phyloP scores from a whole-genome alignment of 2,329 filamentous ascomycete species.

The Beauveria sp. region DNA sequence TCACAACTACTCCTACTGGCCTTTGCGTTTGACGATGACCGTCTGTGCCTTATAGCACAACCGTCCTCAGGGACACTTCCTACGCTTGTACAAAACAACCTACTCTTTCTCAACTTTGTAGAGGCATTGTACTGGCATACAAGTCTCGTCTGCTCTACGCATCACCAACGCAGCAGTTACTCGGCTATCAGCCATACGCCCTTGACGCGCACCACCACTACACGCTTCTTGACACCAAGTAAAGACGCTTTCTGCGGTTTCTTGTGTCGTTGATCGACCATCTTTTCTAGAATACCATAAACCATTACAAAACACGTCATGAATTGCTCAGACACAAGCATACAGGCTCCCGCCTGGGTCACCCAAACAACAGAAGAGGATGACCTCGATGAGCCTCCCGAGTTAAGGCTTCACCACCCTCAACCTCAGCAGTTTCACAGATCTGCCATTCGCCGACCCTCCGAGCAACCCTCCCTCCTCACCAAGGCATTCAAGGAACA shows the following conservation, averaged over 20 bases:
- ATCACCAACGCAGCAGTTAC: slow-evolving; percentile 4
- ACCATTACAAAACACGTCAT: slow-evolving; percentile 24
- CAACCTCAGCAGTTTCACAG: slow-evolving; percentile 35
- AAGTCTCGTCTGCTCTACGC: slow-evolving; percentile 18
- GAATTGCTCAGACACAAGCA: slow-evolving; percentile 23
- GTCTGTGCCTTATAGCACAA: slow-evolving; percentile 28
- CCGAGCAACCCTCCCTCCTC: slow-evolving; percentile 69
- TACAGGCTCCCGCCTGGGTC: slow-evolving; percentile 25
- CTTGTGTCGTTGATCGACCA: slow-evolving; percentile 11
- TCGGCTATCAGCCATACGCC: not conserved
- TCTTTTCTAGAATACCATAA: not conserved
- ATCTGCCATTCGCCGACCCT: slow-evolving; percentile 39
- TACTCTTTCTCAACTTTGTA: not conserved
- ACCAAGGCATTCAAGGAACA: slow-evolving; percentile 68
- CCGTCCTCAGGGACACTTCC: slow-evolving; percentile 30
- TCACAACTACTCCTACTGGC: not conserved
- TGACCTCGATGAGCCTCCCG: slow-evolving; percentile 85
- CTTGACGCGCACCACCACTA: not conserved
- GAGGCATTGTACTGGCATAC: slow-evolving; percentile 19
- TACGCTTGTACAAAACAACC: not conserved
- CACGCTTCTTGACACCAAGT: slow-evolving; percentile 4
- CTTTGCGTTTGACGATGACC: slow-evolving; percentile 24
- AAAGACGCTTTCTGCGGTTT: not conserved
- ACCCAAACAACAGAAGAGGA: slow-evolving; percentile 51
- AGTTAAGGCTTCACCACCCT: slow-evolving; percentile 34